A percentile compares a stretch with the other conserved stretches of the same genome.
Evolutionary conservation across 2,329 filamentous ascomycete species (phyloP).

Genomic region (Sclerotinia borealis): DNA sequence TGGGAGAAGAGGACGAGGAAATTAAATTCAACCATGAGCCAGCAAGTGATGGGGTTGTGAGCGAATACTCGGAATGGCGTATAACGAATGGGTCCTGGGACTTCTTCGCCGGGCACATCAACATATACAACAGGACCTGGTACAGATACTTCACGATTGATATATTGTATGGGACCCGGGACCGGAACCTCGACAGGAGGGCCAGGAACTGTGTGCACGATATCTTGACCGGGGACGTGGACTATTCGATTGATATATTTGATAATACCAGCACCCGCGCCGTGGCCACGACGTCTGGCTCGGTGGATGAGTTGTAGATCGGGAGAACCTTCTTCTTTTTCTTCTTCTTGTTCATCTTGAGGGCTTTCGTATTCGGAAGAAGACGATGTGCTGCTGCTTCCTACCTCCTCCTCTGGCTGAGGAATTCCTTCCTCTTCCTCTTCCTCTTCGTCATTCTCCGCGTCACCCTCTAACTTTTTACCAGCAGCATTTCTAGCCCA

Average conservation of each 20-base stretch:
- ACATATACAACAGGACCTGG: not conserved
- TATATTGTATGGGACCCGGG: not conserved
- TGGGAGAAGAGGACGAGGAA: not conserved
- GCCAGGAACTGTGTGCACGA: not conserved
- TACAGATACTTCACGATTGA: not conserved
- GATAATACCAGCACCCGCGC: not conserved
- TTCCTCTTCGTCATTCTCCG: not conserved
- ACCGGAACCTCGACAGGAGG: not conserved
- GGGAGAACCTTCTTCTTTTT: not conserved
- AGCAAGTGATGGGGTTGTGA: constrained; percentile 7
- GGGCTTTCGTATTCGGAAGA: not conserved
- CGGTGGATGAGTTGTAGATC: not conserved
- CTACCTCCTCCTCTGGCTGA: too few species aligned
- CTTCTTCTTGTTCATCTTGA: not conserved
- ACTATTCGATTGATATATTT: not conserved
- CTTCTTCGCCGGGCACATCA: not conserved
- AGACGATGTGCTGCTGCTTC: not conserved
- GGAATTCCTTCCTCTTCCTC: too few species aligned
- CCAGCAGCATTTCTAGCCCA: too few species aligned
- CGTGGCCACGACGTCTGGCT: not conserved
- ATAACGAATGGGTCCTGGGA: not conserved
- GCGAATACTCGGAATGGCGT: constrained; percentile 6
- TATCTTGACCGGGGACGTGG: not conserved
- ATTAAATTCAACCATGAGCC: constrained; percentile 14
- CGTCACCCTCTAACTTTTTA: not conserved